phyloP scores from a whole-genome alignment of 2,329 filamentous ascomycete species.

The Juglanconis sp. region DNA sequence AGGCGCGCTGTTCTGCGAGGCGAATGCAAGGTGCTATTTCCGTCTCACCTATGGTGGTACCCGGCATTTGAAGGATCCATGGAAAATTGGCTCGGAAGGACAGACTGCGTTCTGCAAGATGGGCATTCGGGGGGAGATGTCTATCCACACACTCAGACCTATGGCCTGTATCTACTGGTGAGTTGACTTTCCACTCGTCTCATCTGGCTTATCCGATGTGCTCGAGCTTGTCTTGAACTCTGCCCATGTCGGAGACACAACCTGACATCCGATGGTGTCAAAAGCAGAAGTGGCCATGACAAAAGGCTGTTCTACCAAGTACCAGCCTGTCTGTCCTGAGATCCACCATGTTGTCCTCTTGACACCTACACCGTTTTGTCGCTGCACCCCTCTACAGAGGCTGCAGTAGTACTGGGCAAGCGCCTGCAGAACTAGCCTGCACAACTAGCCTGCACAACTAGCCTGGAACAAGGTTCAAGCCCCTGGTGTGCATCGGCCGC shows the following conservation, averaged over 20 bases:
- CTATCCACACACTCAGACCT: no score
- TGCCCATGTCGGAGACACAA: neutral
- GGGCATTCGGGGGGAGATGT: neutral
- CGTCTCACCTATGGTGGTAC: neutral
- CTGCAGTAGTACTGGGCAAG: constrained; percentile 6
- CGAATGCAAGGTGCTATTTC: neutral
- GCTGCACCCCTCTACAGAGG: constrained; percentile 8
- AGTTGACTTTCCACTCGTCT: neutral
- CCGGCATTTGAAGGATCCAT: neutral
- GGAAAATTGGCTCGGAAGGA: neutral
- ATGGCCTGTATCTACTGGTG: neutral
- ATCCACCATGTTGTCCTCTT: neutral
- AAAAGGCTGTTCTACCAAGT: neutral
- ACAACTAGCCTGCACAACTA: neutral
- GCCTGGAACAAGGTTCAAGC: constrained; percentile 4
- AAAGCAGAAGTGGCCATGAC: neutral
- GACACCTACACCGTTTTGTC: constrained; percentile 11
- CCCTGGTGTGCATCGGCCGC: constrained; percentile 10
- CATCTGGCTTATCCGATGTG: neutral
- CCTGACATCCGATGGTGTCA: neutral
- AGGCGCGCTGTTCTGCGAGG: neutral
- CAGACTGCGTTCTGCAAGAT: neutral
- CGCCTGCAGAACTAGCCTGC: constrained; percentile 3
- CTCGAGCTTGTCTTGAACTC: neutral
- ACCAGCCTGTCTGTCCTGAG: neutral